Evolutionary conservation across 2,329 filamentous ascomycete genomes (phyloP), one percentile per base, ranked within the genome.

Genomic region (Cladobotryum protrusum): DNA sequence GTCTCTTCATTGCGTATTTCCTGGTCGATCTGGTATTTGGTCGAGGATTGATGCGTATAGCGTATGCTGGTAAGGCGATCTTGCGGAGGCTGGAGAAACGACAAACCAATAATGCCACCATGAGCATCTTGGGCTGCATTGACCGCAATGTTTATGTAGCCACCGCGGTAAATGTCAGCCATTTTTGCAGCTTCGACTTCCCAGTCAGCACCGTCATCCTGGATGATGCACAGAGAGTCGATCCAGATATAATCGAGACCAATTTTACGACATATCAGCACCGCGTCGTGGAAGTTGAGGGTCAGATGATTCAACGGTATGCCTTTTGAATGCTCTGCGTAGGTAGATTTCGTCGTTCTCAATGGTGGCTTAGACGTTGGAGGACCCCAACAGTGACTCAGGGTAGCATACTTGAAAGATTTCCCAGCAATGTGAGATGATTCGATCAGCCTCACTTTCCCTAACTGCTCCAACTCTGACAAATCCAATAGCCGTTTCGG

Each of bases 201-300:
- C 57, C 57, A 57, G 20, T 59, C 57, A 11, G 48, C 49, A 5
- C 49, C 36, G 13, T 54, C 49, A 33, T 57, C 57, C 43, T 60
- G 58, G 11, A 60, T 47, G 46, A 61, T 62, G 42, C 60, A 62
- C 4, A 62, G 44, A 9, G 57, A 59, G 48, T 62, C 60, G 34
- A 62, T 60, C 60, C 60, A 62, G 9, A 62, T 17, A 18, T 59
- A 61, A 2, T 45, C 34, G 33, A 54, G n/a, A 4, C 55, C 56
- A 5, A 60, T 41, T 9, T 36, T 29, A 1, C 52, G 50, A 2
- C 52, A 44, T 4, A 58, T 45, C 6, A 24, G 33, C 3, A 61
- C 42, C n/a, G 58, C 57, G 35, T 62, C 52, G 14, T 41, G 50
- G 32, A 61, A 60, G 24, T 45, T 56, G 7, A 29, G n/a, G 0